Base-by-base conservation (phyloP, 805 yeast genomes). In the Saturnispora serradocipensis region DNA sequence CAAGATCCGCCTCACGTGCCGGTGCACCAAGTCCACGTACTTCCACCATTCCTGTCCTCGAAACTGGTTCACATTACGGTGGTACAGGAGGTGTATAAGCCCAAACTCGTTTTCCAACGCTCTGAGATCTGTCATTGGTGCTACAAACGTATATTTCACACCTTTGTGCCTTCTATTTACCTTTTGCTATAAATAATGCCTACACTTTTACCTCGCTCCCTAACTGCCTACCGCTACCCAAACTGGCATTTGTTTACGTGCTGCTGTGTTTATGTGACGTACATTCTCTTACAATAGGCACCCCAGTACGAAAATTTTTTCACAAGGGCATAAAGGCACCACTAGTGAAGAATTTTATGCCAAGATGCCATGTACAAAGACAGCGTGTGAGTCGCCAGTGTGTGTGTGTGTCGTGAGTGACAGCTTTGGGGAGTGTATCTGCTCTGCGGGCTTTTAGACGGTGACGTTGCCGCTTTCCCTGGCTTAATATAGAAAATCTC, bases 51-150 rank as follows among this genome's bases (percentile, higher is more conserved):
- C 60, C 30, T 87, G 76, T 7, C 74, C 75, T 3, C 82, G 70
- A 61, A 88, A 96, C 63, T 89, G 97, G 63, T 87, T 87, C 49
- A 74, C 72, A 65, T 82, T 84, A 55, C 95, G 71, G 59, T 84
- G 87, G 61, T 84, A 80, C 3, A 87, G 56, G 39, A 88, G 65
- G 56, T 80, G 84, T 4, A 88, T 64, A 4, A 86, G 59, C 24
- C 76, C 74, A 49, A 67, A 77, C 66, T 89, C 96, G 45, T 67
- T 70, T 13, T 50, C 47, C 15, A 72, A 58, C 10, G 10, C 28
- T 10, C 13, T 38, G 25, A 38, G 8, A 16, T 25, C 28, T 8
- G 28, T 38, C 22, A 10, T 38, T 18, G 22, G 16, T 18, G 10
- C 25, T 18, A 18, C 22, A 8, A 11, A 10, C 18, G 11, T 25